Evolutionary conservation across 2,329 filamentous ascomycete genomes (phyloP), one percentile per base, ranked within the genome.

Genomic region (Zymoseptoria brevis): DNA sequence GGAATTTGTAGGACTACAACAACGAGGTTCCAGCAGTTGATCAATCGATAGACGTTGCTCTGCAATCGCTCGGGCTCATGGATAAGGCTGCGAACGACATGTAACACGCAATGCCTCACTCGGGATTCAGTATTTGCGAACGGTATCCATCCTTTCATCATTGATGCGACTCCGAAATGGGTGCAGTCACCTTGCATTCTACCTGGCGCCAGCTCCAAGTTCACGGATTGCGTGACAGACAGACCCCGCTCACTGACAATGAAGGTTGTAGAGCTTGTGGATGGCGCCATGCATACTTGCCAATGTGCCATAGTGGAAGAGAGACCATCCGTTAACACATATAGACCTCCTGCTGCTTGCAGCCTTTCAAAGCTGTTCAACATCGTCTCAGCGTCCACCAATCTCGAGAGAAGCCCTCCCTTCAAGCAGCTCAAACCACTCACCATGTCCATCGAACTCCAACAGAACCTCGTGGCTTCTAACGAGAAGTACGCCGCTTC

Each of bases 401-500:
- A 41, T 11, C 35, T 7, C 35, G 16, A 13, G 16, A 41, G 11
- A 41, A 41, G 8, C 35, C 9, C 35, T 5, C 4, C 16, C 8
- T 13, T 13, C 35, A 16, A 11, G 11, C 35, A 16, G 11, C 35
- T 41, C 9, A 52, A 19, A 52, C 52, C 19, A 57, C n/a, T 41
- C 50, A 60, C 41, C 19, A 77, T 78, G 76, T 68, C 75, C 24
- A 76, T 79, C 52, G 69, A 75, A 13, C 78, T 79, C 57, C 81
- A 83, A 66, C 71, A 81, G 62, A 83, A 84, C 60, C 71, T 87
- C 21, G 75, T 81, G 57, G 71, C 78, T 53, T 80, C 80, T 53
- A 88, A 88, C 70, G 78, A 76, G 30, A 73, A 78, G 30, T 86
- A 87, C 67, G 80, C 78, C 4, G 73, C 77, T 2, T 74, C 71